A percentile compares a stretch with the other conserved stretches of the same genome.
Conservation (phyloP, 2,329 filamentous ascomycete genomes). For the Akanthomyces uredinophilus region DNA sequence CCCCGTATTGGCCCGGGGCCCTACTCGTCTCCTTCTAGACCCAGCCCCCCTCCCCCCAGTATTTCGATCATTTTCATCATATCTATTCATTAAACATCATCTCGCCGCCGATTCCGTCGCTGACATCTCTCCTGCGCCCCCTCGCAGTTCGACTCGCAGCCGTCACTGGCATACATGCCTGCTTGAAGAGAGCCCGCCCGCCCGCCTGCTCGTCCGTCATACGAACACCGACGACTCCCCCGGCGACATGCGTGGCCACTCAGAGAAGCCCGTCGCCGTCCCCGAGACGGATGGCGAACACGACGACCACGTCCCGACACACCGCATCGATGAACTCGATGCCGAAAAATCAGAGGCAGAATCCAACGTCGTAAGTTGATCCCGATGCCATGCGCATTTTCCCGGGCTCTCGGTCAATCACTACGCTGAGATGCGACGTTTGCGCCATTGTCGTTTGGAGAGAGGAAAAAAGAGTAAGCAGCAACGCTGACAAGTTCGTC, state of each 20-base stretch:
- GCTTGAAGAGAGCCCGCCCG: background rate
- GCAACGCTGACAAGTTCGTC: background rate
- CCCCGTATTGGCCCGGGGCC: background rate
- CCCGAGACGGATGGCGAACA: background rate
- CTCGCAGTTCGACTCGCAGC: background rate
- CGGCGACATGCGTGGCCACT: slow-evolving; percentile 7
- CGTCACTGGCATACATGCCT: slow-evolving; percentile 5
- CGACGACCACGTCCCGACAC: background rate
- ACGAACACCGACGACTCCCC: slow-evolving; percentile 1
- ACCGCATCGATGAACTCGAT: slow-evolving; percentile 6
- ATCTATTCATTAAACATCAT: slow-evolving; percentile 1
- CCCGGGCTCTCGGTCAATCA: background rate
- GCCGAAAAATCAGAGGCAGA: slow-evolving; percentile 11
- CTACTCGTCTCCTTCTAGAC: slow-evolving; percentile 4
- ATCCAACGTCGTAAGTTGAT: slow-evolving; percentile 8
- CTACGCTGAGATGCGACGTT: background rate
- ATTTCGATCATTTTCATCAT: background rate
- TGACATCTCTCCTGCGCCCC: background rate
- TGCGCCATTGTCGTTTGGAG: background rate
- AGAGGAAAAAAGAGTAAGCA: background rate
- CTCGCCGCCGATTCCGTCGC: background rate
- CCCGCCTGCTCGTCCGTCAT: slow-evolving; percentile 2
- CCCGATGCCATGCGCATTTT: background rate
- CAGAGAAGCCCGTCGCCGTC: slow-evolving; percentile 12
- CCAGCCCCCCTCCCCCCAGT: slow-evolving; percentile 3